Percentiles rank a stretch among this genome's conserved stretches.
These are phyloP conservation scores for Aquanectria penicillioides DNA, from an alignment of 2,329 filamentous ascomycete species.

Conservation along the genomic window DNA sequence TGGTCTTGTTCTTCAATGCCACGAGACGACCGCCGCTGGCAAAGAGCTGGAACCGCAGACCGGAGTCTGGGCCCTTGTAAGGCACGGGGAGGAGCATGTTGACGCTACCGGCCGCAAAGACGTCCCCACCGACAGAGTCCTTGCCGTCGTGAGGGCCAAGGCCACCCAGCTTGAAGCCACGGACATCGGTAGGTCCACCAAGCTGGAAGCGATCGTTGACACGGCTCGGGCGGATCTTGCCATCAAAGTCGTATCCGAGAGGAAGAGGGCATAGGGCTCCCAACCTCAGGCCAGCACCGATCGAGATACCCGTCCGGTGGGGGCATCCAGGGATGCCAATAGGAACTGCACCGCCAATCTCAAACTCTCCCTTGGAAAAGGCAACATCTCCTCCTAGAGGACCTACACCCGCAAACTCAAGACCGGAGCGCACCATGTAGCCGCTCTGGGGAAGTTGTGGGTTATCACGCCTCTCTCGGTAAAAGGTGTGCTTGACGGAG, in stretches of 20 bases:
- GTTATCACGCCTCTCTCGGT: conserved; percentile 83
- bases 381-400: conserved; percentile 87
- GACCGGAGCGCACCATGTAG: conserved; percentile 79
- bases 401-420: conserved; percentile 89
- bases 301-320: conserved; percentile 79
- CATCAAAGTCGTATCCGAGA: conserved; percentile 62
- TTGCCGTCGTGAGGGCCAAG: conserved; percentile 87
- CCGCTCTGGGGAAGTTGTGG: conserved; percentile 85
- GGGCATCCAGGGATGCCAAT: conserved; percentile 75
- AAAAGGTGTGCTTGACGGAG: conserved; percentile 83
- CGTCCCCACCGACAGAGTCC: conserved; percentile 89
- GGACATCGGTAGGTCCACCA: conserved; percentile 92
- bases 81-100: conserved; percentile 89
- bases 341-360: conserved; percentile 80
- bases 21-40: conserved; percentile 89
- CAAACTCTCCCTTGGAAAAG: conserved; percentile 93
- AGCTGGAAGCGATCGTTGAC: conserved; percentile 96
- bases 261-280: conserved; percentile 87
- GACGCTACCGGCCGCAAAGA: conserved; percentile 89
- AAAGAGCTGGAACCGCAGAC: conserved; percentile 88
- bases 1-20: conserved; percentile 71
- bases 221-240: conserved; percentile 72
- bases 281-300: conserved; percentile 83
- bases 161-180: conserved; percentile 90
- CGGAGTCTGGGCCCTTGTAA: conserved; percentile 81